Percentiles rank a stretch among this genome's conserved stretches.
phyloP scores from a whole-genome alignment of 2,329 filamentous ascomycete species.

The Colletotrichum kahawae region DNA sequence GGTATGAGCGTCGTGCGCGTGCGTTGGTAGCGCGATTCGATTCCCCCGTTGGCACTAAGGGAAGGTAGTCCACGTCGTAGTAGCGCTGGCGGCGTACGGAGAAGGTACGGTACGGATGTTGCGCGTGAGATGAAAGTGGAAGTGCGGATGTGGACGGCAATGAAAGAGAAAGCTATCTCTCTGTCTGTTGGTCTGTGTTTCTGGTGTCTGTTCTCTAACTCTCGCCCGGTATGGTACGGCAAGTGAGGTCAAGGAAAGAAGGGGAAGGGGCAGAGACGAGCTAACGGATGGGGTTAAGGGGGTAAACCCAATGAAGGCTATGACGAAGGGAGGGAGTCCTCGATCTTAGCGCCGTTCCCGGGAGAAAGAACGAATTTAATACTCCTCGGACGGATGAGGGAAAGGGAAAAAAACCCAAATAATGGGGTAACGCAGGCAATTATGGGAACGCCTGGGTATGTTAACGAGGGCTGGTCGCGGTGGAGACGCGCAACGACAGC shows the following conservation, averaged over 20 bases:
- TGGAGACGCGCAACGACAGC: conserved; percentile 19
- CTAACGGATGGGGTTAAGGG: conserved; percentile 10
- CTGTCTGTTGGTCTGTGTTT: background rate
- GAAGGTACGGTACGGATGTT: background rate
- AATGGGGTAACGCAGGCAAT: conserved; percentile 17
- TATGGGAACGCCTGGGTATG: conserved; percentile 11
- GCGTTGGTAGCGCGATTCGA: background rate
- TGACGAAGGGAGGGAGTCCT: conserved; percentile 24
- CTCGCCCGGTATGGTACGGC: background rate
- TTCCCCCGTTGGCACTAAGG: background rate
- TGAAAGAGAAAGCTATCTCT: background rate
- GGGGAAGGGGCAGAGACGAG: background rate
- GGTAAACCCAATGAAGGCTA: conserved; percentile 25
- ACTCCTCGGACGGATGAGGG: conserved; percentile 19
- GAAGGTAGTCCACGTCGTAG: background rate
- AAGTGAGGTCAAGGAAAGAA: conserved; percentile 1
- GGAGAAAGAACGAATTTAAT: conserved; percentile 24
- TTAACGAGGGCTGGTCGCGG: conserved; percentile 11
- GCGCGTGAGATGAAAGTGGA: background rate
- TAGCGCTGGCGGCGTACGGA: background rate
- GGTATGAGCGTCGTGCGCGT: background rate
- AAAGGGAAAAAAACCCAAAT: conserved; percentile 3
- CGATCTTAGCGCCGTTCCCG: conserved; percentile 26
- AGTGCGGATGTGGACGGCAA: background rate
- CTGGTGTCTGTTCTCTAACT: background rate